A percentile compares a stretch with the other conserved stretches of the same genome.
Conservation (phyloP, 2,329 filamentous ascomycete genomes). For the Ophiocordyceps robertsii region DNA sequence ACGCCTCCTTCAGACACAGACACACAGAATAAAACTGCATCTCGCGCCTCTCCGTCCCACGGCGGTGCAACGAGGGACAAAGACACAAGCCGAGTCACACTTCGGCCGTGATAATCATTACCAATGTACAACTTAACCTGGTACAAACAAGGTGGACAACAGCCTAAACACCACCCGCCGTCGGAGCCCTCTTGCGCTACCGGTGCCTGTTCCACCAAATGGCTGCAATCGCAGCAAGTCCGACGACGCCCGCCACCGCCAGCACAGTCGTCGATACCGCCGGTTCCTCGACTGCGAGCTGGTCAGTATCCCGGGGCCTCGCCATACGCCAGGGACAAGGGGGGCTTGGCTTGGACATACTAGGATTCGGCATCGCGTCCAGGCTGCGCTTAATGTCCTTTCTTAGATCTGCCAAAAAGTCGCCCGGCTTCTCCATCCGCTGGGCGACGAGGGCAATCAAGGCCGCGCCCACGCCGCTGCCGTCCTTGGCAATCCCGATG, state of each 20-base stretch:
- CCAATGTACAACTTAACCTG: slow-evolving; percentile 1
- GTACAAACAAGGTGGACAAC: not conserved
- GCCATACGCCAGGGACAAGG: not conserved
- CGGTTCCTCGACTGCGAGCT: slow-evolving; percentile 15
- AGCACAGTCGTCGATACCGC: slow-evolving; percentile 16
- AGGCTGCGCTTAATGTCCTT: slow-evolving; percentile 22
- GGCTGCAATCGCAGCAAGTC: slow-evolving; percentile 23
- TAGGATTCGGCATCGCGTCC: slow-evolving; percentile 14
- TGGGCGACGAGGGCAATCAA: slow-evolving; percentile 86
- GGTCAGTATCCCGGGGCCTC: slow-evolving; percentile 8
- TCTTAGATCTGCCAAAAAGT: slow-evolving; percentile 28
- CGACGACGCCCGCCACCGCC: slow-evolving; percentile 20
- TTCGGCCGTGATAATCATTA: not conserved
- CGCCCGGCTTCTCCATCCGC: slow-evolving; percentile 40
- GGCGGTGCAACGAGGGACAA: not conserved
- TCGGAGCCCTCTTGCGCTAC: slow-evolving; percentile 3
- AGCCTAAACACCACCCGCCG: not conserved
- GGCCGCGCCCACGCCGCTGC: slow-evolving; percentile 71
- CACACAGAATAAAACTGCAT: too few relatives aligned
- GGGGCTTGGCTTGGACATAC: slow-evolving; percentile 11
- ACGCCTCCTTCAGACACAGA: too few relatives aligned
- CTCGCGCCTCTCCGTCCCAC: too few relatives aligned
- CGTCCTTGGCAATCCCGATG: slow-evolving; percentile 95
- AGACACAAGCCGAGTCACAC: not conserved
- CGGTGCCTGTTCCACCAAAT: slow-evolving; percentile 21